Evolutionary conservation across 2,329 filamentous ascomycete genomes (phyloP).

Genomic region (Talaromyces islandicus): DNA sequence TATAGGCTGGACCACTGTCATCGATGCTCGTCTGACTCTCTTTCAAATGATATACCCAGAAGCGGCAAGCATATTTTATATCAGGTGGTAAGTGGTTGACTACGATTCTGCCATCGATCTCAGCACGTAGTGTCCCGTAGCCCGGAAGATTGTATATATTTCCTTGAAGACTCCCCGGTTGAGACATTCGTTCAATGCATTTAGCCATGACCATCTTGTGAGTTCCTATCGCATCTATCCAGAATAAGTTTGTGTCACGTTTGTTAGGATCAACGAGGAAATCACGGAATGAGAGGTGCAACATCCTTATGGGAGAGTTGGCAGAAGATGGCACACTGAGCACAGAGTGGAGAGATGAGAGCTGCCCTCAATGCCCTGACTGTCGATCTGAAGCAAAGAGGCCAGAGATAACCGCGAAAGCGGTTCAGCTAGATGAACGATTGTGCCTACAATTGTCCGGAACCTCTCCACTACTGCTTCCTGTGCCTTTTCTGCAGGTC

Average conservation of each 20-base stretch:
- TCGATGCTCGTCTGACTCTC: slow-evolving; percentile 1
- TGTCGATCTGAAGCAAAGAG: background rate
- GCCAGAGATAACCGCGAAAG: background rate
- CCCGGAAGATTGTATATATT: slow-evolving; percentile 14
- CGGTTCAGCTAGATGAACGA: background rate
- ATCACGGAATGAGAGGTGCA: slow-evolving; percentile 27
- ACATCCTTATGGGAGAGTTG: slow-evolving; percentile 11
- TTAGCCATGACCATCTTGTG: slow-evolving; percentile 20
- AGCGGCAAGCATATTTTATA: slow-evolving; percentile 17
- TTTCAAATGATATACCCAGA: slow-evolving; percentile 17
- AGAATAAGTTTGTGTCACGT: slow-evolving; percentile 15
- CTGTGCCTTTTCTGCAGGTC: background rate
- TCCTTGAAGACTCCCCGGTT: slow-evolving; percentile 1
- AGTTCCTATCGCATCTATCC: slow-evolving; percentile 24
- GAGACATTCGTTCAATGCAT: slow-evolving; percentile 18
- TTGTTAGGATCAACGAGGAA: slow-evolving; percentile 21
- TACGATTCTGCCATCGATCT: slow-evolving; percentile 1
- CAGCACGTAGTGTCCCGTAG: background rate
- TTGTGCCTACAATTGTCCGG: background rate
- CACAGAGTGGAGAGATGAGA: slow-evolving; percentile 16
- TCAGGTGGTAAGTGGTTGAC: slow-evolving; percentile 9
- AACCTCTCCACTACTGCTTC: background rate
- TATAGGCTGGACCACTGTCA: slow-evolving; percentile 7
- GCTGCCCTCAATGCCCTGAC: background rate
- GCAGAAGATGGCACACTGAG: slow-evolving; percentile 13